phyloP scores from a whole-genome alignment of 2,329 filamentous ascomycete genomes.

The Calonectria ilicicola region DNA sequence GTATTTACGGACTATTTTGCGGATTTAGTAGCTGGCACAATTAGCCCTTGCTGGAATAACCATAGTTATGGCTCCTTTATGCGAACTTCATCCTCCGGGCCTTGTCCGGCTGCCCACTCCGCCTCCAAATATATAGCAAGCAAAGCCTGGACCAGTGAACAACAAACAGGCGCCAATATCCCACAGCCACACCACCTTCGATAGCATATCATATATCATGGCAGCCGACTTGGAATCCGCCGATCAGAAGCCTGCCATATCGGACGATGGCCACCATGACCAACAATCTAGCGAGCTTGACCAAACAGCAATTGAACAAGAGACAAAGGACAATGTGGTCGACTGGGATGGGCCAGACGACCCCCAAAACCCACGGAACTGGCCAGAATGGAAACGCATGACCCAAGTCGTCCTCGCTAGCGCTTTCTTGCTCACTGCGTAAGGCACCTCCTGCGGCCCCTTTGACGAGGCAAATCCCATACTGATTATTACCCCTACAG shows the following conservation, averaged over 20 bases:
- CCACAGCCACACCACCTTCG: conserved; percentile 5
- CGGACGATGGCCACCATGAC: conserved; percentile 24
- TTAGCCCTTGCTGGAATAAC: conserved; percentile 20
- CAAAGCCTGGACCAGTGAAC: conserved; percentile 17
- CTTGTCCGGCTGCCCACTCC: neutral
- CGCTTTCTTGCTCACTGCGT: conserved; percentile 41
- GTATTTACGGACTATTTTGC: conserved; percentile 16
- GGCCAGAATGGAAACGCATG: conserved; percentile 74
- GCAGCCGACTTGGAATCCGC: conserved; percentile 26
- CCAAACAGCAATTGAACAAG: conserved; percentile 24
- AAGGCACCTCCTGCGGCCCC: conserved; percentile 21
- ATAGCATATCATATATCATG: conserved; percentile 32
- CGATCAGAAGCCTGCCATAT: conserved; percentile 13
- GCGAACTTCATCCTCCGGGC: conserved; percentile 13
- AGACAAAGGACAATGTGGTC: conserved; percentile 58
- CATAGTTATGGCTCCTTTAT: conserved; percentile 8
- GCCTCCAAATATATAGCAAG: conserved; percentile 23
- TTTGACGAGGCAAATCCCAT: conserved; percentile 48
- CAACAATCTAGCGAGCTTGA: conserved; percentile 26
- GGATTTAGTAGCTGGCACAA: conserved; percentile 21
- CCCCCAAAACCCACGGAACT: conserved; percentile 75
- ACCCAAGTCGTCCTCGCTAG: conserved; percentile 58
- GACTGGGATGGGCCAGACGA: conserved; percentile 78
- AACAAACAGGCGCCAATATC: conserved; percentile 1
- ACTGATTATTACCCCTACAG: conserved; percentile 25